A percentile compares a stretch with the other conserved stretches of the same genome.
Conservation (phyloP, 2,329 filamentous ascomycete species). For the Pseudogymnoascus sp. region DNA sequence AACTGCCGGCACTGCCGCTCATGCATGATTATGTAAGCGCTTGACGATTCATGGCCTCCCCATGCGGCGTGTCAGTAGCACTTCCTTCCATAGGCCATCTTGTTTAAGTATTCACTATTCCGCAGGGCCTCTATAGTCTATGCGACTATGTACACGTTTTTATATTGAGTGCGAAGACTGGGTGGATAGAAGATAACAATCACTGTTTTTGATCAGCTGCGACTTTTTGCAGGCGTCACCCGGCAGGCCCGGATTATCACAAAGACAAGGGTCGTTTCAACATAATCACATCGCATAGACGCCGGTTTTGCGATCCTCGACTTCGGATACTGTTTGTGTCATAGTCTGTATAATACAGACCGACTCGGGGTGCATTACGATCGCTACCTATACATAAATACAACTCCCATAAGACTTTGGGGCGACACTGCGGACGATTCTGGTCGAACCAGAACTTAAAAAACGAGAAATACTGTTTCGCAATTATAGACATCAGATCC, state of each 20-base stretch:
- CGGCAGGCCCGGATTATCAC: conserved; percentile 6
- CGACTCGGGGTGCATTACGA: background rate
- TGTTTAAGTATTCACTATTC: background rate
- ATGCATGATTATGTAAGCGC: background rate
- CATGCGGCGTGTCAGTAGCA: background rate
- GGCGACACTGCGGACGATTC: background rate
- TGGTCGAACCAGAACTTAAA: background rate
- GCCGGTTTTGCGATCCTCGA: background rate
- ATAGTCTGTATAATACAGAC: background rate
- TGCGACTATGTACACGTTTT: conserved; percentile 14
- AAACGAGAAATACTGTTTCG: background rate
- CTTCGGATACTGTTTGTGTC: background rate
- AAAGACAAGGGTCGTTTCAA: conserved; percentile 1
- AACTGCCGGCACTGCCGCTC: background rate
- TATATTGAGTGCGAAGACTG: background rate
- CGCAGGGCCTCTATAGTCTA: background rate
- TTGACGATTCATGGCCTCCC: background rate
- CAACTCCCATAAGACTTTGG: background rate
- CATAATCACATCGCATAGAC: background rate
- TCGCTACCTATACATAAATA: background rate
- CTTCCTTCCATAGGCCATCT: background rate
- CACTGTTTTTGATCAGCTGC: background rate
- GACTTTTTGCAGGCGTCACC: background rate
- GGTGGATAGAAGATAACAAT: background rate
- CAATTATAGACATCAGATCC: background rate